phyloP scores from a whole-genome alignment of 306 rosid species.

The Cyclanthera cordifolia region DNA sequence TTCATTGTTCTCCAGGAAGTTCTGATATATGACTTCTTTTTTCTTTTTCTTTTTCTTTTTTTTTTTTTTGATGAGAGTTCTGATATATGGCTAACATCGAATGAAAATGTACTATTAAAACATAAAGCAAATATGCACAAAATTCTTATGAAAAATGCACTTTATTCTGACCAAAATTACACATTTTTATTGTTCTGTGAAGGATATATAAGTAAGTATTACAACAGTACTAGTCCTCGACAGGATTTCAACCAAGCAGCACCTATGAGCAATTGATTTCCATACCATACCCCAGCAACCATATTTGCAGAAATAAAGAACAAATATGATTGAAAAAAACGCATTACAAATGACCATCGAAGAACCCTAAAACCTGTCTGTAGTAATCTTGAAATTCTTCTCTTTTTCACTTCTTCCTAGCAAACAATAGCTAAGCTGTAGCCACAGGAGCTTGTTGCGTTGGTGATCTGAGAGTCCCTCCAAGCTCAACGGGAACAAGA shows the following conservation, averaged over 20 bases:
- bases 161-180: conserved; percentile 7
- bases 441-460: not conserved
- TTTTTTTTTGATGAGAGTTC: no score
- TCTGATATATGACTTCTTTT: not conserved
- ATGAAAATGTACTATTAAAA: not conserved
- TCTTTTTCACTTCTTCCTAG: not conserved
- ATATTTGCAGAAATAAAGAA: conserved; percentile 7
- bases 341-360: not conserved
- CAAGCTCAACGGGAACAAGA: conserved; percentile 70
- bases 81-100: not conserved
- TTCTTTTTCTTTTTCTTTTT: no score
- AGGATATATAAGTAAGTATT: not conserved
- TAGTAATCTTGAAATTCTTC: not conserved
- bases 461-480: conserved; percentile 59
- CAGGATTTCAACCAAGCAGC: not conserved
- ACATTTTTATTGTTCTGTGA: conserved; percentile 1
- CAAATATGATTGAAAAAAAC: conserved; percentile 14
- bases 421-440: not conserved
- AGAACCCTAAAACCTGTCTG: not conserved
- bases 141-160: not conserved
- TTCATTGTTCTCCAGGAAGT: not conserved
- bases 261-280: not conserved
- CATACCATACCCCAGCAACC: not conserved
- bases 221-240: not conserved
- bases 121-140: not conserved